A percentile compares a stretch with the other conserved stretches of the same genome.
phyloP scores from a whole-genome alignment of 345 rosid genomes.

The Eucalyptus marginata region DNA sequence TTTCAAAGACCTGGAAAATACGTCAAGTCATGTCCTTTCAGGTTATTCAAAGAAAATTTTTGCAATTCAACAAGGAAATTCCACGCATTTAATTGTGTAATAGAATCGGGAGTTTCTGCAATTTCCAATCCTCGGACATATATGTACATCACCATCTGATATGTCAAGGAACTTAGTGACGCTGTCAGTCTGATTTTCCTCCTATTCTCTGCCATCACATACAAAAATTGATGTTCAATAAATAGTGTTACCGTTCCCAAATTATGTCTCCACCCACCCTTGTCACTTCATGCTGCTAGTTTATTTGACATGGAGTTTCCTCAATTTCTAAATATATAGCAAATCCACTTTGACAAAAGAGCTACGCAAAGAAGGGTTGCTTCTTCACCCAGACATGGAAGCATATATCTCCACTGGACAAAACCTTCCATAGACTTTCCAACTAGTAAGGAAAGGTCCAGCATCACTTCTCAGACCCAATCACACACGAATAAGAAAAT shows the following conservation, averaged over 20 bases:
- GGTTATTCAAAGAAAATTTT: not conserved
- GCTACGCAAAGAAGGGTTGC: accelerated
- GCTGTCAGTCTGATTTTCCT: not conserved
- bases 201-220: not conserved
- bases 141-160: not conserved
- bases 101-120: not conserved
- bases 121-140: not conserved
- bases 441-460: not conserved
- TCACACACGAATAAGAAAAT: not conserved
- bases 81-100: not conserved
- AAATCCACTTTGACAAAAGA: not conserved
- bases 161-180: not conserved
- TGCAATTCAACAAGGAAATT: not conserved
- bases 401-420: not conserved
- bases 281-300: not conserved
- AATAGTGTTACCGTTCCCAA: not conserved
- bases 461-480: not conserved
- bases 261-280: not conserved
- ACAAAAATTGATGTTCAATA: not conserved
- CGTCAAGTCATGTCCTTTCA: not conserved
- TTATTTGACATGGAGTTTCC: not conserved
- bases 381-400: not conserved
- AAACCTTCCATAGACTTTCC: not conserved
- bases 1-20: slow-evolving; percentile 22
- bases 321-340: not conserved